phyloP scores from a whole-genome alignment of 257 asterid genomes.

The Forsythia viridissima region DNA sequence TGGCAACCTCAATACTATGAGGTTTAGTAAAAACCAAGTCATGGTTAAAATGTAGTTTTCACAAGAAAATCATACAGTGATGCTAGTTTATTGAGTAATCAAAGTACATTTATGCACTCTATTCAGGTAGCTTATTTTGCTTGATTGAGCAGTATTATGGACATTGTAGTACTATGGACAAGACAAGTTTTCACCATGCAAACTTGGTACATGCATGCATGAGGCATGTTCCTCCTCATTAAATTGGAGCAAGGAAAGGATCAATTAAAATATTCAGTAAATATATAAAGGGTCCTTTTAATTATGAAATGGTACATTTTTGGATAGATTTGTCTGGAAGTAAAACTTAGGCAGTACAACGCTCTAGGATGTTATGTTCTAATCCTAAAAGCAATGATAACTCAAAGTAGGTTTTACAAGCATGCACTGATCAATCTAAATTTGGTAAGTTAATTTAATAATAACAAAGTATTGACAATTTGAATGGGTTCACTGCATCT shows the following conservation, averaged over 20 bases:
- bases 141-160: slow-evolving; percentile 8
- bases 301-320: background rate
- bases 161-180: slow-evolving; percentile 4
- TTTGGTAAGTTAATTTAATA: slow-evolving; percentile 2
- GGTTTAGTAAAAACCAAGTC: too few species aligned
- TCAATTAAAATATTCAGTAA: background rate
- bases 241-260: slow-evolving; percentile 14
- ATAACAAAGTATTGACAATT: background rate
- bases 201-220: background rate
- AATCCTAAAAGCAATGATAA: slow-evolving; percentile 9
- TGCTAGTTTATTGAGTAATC: background rate
- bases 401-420: background rate
- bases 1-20: too few species aligned
- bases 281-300: background rate
- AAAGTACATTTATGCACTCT: background rate
- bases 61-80: background rate
- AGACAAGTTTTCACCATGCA: slow-evolving; percentile 1
- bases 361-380: slow-evolving; percentile 4
- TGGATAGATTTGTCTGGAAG: background rate
- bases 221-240: slow-evolving; percentile 13
- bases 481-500: slow-evolving; percentile 15
- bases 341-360: background rate
- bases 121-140: slow-evolving; percentile 8
- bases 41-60: too few species aligned
- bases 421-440: background rate